Evolutionary conservation across 106 monocot genomes (phyloP).

Genomic region (Dendrobium chrysotoxum): DNA sequence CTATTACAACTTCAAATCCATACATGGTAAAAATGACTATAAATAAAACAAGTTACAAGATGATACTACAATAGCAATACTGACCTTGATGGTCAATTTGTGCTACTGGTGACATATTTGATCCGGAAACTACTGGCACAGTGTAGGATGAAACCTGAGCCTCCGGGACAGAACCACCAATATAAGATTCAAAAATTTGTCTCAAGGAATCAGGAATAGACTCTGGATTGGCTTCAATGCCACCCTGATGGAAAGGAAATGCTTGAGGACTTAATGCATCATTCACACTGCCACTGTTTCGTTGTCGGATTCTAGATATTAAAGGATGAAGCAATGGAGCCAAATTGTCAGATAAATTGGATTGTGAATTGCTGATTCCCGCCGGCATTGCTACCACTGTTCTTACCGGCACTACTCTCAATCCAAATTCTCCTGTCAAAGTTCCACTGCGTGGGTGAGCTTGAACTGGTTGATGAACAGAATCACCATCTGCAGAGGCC

Average conservation of each 20-base stretch:
- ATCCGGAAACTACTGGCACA: conserved; percentile 1
- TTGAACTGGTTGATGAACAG: conserved; percentile 23
- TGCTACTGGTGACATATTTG: conserved; percentile 11
- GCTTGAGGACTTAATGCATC: conserved; percentile 29
- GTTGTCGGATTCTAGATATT: conserved; percentile 45
- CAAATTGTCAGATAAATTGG: conserved; percentile 37
- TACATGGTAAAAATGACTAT: neutral
- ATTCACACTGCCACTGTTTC: conserved; percentile 16
- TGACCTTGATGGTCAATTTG: conserved; percentile 25
- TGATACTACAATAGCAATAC: conserved; percentile 13
- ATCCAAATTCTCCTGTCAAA: conserved; percentile 43
- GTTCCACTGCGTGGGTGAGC: conserved; percentile 18
- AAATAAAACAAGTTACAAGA: neutral
- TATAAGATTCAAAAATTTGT: conserved; percentile 20
- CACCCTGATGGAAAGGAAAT: conserved; percentile 6
- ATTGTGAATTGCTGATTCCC: conserved; percentile 27
- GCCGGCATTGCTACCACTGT: conserved; percentile 69
- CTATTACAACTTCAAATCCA: neutral
- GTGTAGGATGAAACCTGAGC: conserved; percentile 6
- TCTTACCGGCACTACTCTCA: conserved; percentile 56
- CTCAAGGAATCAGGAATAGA: conserved; percentile 13
- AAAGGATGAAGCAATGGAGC: conserved; percentile 48
- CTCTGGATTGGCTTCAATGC: conserved; percentile 17
- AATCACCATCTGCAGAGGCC: conserved; percentile 22
- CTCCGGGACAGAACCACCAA: conserved; percentile 6